Percentiles rank a stretch among this genome's conserved stretches.
These are phyloP conservation scores for Picocystis sp. DNA, from an alignment of 163 green algal genomes.

Conservation along the genomic window DNA sequence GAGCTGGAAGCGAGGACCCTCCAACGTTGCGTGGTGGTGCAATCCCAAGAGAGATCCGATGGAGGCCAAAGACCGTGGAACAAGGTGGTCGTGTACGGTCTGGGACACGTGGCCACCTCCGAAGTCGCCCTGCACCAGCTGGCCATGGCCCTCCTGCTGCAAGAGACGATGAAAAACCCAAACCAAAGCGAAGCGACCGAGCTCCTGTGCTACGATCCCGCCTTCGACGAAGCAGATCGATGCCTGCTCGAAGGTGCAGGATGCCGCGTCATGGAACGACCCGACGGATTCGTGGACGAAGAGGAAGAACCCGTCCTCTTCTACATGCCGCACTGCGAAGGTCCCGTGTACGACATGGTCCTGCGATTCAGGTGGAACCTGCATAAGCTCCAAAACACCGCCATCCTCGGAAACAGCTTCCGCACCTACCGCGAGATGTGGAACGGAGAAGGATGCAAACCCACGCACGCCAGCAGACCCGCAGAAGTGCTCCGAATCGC, in stretches of 20 bases:
- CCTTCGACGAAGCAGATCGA: constrained; percentile 24
- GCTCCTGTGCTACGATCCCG: constrained; percentile 28
- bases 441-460: not conserved
- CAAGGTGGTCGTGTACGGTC: constrained; percentile 43
- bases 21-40: too few species aligned
- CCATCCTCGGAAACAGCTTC: constrained; percentile 48
- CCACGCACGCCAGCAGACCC: too few species aligned
- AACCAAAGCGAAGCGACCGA: constrained; percentile 4
- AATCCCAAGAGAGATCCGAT: too few species aligned
- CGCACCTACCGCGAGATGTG: constrained; percentile 21
- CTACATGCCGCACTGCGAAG: constrained; percentile 59
- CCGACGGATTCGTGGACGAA: constrained; percentile 21
- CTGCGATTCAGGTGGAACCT: constrained; percentile 29
- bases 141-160: constrained; percentile 33
- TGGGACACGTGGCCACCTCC: constrained; percentile 31
- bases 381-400: constrained; percentile 16
- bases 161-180: constrained; percentile 10
- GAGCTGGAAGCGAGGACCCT: too few species aligned
- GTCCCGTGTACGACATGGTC: constrained; percentile 33
- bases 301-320: constrained; percentile 40
- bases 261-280: constrained; percentile 13
- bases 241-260: constrained; percentile 20
- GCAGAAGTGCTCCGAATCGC: too few species aligned
- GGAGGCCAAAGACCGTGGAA: constrained; percentile 1
- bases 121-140: constrained; percentile 42